Base-by-base conservation (phyloP, 2,329 filamentous ascomycete species). In the Mollisia scopiformis region DNA sequence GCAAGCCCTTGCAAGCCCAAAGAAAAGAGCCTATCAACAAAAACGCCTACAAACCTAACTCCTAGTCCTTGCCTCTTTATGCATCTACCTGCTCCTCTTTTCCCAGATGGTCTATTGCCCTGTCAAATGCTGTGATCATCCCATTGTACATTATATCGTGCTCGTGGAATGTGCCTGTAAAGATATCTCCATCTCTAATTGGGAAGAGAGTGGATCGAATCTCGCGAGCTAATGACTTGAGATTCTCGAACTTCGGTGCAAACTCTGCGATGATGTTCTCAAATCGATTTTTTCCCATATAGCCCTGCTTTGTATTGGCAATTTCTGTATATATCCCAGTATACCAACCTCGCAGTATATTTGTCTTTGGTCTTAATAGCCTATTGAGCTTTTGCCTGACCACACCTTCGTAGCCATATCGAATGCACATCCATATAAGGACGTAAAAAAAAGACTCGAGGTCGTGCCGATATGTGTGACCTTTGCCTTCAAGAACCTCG, bases 381-480 rank as follows among this genome's bases (percentile, higher is more conserved):
- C 60, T 66, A n/a, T 57, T 64, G 8, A n/a, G 28, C 58, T 61
- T 66, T 60, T 37, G 30, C 16, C 35, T 62, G 25, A 23, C 41
- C 21, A 23, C 55, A 55, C 31, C 52, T 59, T 62, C 46, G 49
- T 62, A 58, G 52, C 53, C 49, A 68, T 66, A 64, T 47, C 55
- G 59, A 64, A 67, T 64, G 46, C 54, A 69, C 51, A 70, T 70
- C 68, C 61, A 74, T 62, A 73, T 33, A 39, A 74, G 65, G 25
- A 74, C 68, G 47, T 75, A 73, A 61, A 75, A 71, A 56, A 74
- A 71, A 43, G 69, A 75, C 59, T 74, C 70, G 23, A 74, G 66
- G 60, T 74, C 69, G 52, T 75, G 69, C 25, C 68, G 69, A 62
- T 73, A 76, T 52, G 43, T 60, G 28, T 60, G 53, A 28, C 58